A percentile compares a stretch with the other conserved stretches of the same genome.
These are phyloP conservation scores for Plasmodium berghei DNA, from an alignment of 169 alveolate species.

Conservation along the genomic window DNA sequence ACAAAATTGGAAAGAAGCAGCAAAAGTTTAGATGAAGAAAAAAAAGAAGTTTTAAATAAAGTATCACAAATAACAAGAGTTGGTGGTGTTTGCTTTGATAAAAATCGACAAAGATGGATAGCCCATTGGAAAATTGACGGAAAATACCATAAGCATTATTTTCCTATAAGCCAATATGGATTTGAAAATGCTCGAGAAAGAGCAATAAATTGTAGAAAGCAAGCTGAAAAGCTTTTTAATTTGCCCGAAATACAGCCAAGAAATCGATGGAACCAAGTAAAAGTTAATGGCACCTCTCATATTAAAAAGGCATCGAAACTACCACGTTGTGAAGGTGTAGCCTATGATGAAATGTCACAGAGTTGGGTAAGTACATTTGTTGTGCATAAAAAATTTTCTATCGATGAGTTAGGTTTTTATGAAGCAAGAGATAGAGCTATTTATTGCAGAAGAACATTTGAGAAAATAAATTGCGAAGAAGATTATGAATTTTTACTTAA, in stretches of 20 bases:
- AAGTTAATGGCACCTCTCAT: conserved; percentile 64
- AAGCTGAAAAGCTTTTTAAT: conserved; percentile 69
- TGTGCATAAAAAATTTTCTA: conserved; percentile 74
- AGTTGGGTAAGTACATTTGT: conserved; percentile 77
- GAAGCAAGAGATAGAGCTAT: conserved; percentile 66
- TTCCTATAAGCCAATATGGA: conserved; percentile 75
- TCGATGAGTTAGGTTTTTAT: conserved; percentile 68
- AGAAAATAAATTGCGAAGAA: conserved; percentile 45
- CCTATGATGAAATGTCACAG: conserved; percentile 69
- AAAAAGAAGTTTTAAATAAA: conserved; percentile 67
- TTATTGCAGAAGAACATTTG: conserved; percentile 67
- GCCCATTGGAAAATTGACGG: conserved; percentile 77
- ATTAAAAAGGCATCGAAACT: conserved; percentile 59
- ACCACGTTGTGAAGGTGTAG: conserved; percentile 76
- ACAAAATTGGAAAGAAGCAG: conserved; percentile 40
- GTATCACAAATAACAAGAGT: conserved; percentile 75
- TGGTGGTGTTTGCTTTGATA: conserved; percentile 75
- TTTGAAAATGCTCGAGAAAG: conserved; percentile 72
- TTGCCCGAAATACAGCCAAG: conserved; percentile 76
- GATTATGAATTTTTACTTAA: conserved; percentile 61
- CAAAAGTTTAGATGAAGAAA: conserved; percentile 65
- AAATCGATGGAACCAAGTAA: conserved; percentile 67
- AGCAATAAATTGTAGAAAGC: conserved; percentile 73
- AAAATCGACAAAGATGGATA: conserved; percentile 74
- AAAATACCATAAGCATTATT: conserved; percentile 72